A percentile compares a stretch with the other conserved stretches of the same genome.
Conservation (phyloP, 306 rosid genomes). For the Lotus japonicus region DNA sequence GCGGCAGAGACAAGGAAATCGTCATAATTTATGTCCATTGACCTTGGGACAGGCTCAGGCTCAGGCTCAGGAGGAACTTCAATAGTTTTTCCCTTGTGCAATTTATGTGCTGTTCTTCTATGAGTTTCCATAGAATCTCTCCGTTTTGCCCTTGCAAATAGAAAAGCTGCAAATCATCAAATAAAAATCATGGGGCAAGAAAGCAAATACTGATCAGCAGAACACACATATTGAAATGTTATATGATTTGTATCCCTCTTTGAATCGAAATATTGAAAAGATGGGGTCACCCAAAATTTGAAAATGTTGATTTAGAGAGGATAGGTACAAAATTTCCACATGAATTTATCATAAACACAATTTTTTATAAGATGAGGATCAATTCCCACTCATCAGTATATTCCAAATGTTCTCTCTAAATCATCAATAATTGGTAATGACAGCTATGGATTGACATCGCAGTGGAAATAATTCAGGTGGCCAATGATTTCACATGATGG, state of each 20-base stretch:
- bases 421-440: not conserved
- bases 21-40: slow-evolving; percentile 30
- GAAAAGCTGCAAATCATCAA: slow-evolving; percentile 50
- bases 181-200: slow-evolving; percentile 15
- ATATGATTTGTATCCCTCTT: not conserved
- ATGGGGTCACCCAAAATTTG: not conserved
- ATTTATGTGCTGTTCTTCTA: slow-evolving; percentile 28
- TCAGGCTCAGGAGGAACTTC: slow-evolving; percentile 39
- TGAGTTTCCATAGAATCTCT: slow-evolving; percentile 31
- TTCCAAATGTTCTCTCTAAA: slow-evolving; percentile 1
- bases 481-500: slow-evolving; percentile 11
- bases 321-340: not conserved
- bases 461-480: not conserved
- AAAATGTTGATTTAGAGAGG: not conserved
- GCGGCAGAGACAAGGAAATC: slow-evolving; percentile 28
- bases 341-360: not conserved
- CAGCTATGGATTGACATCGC: not conserved
- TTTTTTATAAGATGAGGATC: not conserved
- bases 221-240: not conserved
- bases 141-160: slow-evolving; percentile 50
- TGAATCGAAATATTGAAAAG: not conserved
- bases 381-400: slow-evolving; percentile 2
- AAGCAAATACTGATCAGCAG: not conserved
- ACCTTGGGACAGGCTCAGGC: slow-evolving; percentile 24
- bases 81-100: slow-evolving; percentile 27